These are phyloP conservation scores for Phytophthora quininea DNA, from an alignment of 352 stramenopile species.

Conservation along the genomic window DNA sequence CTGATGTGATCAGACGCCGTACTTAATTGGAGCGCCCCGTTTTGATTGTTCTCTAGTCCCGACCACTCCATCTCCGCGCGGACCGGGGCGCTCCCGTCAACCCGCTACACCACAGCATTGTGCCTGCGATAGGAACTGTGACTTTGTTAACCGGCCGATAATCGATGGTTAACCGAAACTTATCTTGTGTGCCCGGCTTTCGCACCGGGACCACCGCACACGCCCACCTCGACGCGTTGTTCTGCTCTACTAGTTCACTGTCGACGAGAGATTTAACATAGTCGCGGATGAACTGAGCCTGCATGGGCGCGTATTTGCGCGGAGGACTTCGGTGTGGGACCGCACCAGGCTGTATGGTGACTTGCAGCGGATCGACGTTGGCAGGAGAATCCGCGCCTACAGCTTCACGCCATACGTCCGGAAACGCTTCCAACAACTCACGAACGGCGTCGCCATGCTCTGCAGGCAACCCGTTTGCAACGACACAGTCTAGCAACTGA, in stretches of 20 bases:
- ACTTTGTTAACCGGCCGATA: slow-evolving; percentile 1
- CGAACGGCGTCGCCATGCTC: not conserved
- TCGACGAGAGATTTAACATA: slow-evolving; percentile 9
- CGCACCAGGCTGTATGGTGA: not conserved
- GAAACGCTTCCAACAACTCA: not conserved
- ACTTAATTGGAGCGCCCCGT: no score
- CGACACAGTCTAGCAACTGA: not conserved
- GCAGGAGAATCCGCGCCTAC: not conserved
- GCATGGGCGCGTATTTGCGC: slow-evolving; percentile 14
- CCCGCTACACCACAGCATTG: no score
- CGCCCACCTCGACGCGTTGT: not conserved
- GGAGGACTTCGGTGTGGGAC: slow-evolving; percentile 4
- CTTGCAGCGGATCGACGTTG: slow-evolving; percentile 1
- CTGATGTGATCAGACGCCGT: no score
- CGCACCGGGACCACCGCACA: slow-evolving; percentile 1
- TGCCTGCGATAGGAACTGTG: not conserved
- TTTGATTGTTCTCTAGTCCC: no score
- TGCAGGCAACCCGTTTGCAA: not conserved
- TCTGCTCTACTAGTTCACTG: not conserved
- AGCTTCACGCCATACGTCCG: not conserved
- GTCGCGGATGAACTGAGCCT: slow-evolving; percentile 6
- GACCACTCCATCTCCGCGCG: no score
- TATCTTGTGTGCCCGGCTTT: slow-evolving; percentile 1
- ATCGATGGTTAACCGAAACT: slow-evolving; percentile 1
- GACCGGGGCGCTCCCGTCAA: no score